Percentiles rank a stretch among this genome's conserved stretches.
Conservation (phyloP, 768 basidiomycete species). For the Podaxis sp. region DNA sequence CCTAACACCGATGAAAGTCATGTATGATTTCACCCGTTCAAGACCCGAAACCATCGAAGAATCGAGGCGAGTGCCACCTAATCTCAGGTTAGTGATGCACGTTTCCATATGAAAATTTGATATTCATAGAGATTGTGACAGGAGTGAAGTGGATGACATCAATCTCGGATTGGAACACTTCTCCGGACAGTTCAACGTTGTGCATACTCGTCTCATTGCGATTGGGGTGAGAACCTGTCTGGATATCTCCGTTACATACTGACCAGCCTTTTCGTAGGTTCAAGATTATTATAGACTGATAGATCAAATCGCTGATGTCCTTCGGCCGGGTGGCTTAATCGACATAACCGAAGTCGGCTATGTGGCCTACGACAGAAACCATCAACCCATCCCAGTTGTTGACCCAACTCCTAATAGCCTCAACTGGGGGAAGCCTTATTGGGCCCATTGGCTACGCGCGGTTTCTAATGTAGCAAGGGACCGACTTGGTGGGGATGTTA, state of each 20-base stretch:
- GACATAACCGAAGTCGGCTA: constrained; percentile 73
- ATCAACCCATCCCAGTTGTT: constrained; percentile 17
- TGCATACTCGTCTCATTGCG: constrained; percentile 69
- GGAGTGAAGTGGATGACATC: constrained; percentile 83
- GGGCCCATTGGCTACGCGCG: constrained; percentile 11
- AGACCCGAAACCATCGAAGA: constrained; percentile 7
- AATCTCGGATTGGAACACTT: constrained; percentile 84
- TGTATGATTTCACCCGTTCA: constrained; percentile 40
- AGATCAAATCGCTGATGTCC: constrained; percentile 62
- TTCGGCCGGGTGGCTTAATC: constrained; percentile 71
- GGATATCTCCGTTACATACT: constrained; percentile 11
- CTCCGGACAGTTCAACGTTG: constrained; percentile 75
- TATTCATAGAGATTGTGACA: constrained; percentile 26
- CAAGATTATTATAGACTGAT: constrained; percentile 64
- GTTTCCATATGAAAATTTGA: constrained; percentile 1
- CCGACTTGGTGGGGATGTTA: constrained; percentile 12
- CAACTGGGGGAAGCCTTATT: constrained; percentile 8
- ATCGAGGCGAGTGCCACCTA: constrained; percentile 12
- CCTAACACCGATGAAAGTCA: constrained; percentile 74
- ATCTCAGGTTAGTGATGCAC: constrained; percentile 15
- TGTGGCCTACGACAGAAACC: constrained; percentile 53
- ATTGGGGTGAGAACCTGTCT: constrained; percentile 59
- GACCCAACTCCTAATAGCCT: background rate
- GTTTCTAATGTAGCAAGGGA: constrained; percentile 5
- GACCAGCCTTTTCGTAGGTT: constrained; percentile 44